Base-by-base conservation (phyloP, 257 asterid genomes). In the Penstemon davidsonii region DNA sequence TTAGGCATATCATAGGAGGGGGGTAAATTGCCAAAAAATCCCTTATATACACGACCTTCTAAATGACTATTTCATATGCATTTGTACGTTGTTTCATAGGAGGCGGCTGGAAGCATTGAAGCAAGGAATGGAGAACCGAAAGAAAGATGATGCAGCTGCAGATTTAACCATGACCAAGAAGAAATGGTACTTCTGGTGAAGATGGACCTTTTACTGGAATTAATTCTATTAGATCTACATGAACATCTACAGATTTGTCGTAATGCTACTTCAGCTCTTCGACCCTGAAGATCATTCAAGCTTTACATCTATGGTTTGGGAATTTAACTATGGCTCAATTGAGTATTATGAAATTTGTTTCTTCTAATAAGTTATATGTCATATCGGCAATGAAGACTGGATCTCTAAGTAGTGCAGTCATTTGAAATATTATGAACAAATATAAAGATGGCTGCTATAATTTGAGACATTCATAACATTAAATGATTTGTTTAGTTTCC, bases 151-250 rank as follows among this genome's bases (percentile, higher is more conserved):
- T 61, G 40, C 79, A 2, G 73, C 62, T 69, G 79, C 45, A 66
- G 77, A 66, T 55, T 10, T 64, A 3, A 65, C 72, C 55, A 59
- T 10, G 33, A 33, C 81, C 78, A 89, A 77, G 67, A 89, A 69
- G 76, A 82, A 78, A 74, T 89, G 96, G 96, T 80, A 87, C 84
- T 86, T 85, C 70, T 87, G 92, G 94, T 89, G 80, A 82, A 75
- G 45, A 46, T 12, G 58, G 42, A 61, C 50, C 12, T 50, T 40
- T 43, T 62, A 25, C 3, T 25, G 33, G 33, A 0, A 25, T 68
- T 39, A 19, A 65, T 65, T 12, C 40, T 50, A 1, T 25, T 25
- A 25, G 33, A 1, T 25, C 33, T 15, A 15, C 18, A 15, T 15
- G 18, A 15, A 15, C 18, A 15, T 15, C 18, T 15, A 0, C 33